Evolutionary conservation across 495 filamentous ascomycete species (phyloP).

Genomic region (Aspergillus sclerotioniger): DNA sequence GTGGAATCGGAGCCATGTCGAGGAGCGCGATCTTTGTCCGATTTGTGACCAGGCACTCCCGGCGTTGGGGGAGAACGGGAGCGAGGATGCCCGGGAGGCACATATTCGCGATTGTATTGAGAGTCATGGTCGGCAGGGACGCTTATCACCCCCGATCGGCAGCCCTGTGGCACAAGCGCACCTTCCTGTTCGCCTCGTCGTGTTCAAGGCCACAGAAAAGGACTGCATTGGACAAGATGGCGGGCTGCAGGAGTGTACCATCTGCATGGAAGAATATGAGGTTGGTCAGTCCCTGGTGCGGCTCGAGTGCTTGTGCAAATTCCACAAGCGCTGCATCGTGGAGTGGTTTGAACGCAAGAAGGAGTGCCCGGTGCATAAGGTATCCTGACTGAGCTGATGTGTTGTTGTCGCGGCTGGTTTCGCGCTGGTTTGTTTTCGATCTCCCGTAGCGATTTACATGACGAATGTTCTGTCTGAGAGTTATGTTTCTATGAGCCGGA

Average conservation of each 20-base stretch:
- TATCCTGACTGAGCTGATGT: constrained; percentile 23
- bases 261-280: constrained; percentile 95
- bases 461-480: background rate
- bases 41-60: constrained; percentile 80
- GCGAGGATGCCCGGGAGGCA: constrained; percentile 62
- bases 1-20: constrained; percentile 37
- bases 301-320: constrained; percentile 90
- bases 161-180: constrained; percentile 25
- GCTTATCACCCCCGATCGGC: constrained; percentile 19
- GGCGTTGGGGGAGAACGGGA: constrained; percentile 56
- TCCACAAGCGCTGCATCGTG: constrained; percentile 70
- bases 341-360: constrained; percentile 55
- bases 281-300: constrained; percentile 78
- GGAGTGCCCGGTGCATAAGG: constrained; percentile 55
- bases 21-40: constrained; percentile 88
- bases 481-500: background rate
- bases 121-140: constrained; percentile 25
- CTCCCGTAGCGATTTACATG: constrained; percentile 1
- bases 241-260: constrained; percentile 71
- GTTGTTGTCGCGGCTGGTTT: background rate
- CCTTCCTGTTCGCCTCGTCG: constrained; percentile 50
- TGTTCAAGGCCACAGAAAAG: constrained; percentile 87
- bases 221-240: constrained; percentile 75
- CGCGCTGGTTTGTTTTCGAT: background rate
- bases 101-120: constrained; percentile 79